Base-by-base conservation (phyloP, 192 early-diverging fungal genomes). In the Podila epicladia region DNA sequence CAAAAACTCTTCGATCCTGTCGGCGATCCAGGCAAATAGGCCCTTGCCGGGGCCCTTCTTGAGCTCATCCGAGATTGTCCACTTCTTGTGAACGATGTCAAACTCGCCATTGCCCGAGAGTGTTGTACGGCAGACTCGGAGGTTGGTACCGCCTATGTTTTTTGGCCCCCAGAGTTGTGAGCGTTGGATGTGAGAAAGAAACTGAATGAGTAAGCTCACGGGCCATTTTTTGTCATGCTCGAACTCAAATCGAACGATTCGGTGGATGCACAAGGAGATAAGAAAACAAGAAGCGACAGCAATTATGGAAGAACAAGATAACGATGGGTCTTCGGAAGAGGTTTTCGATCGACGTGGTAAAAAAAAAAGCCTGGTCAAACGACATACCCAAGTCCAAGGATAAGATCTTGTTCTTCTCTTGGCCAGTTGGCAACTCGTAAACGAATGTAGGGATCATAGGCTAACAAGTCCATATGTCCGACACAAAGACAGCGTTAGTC, bases 371-470 rank as follows among this genome's bases (percentile, higher is more conserved):
- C n/a, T 13, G 8, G 63, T 45, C 37, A 37, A 35, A 53, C 0
- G 12, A 28, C 59, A 63, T 62, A 70, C 97, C 97, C 41, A 98
- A 83, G 78, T 98, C 97, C 45, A 98, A 86, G 19, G 97, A 95
- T 12, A 98, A 88, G 75, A 91, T 92, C 17, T 86, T 88, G 33
- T 95, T 96, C n/a, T 65, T 87, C 63, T 98, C 97, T 75, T 91
- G 79, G 35, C 97, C 97, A 8, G 88, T 93, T 6, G 97, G 95
- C 12, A 91, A 85, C 19, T 89, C 85, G 58, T 88, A 85, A 35
- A 98, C 94, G 82, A 89, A 97, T 22, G 94, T 95, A 19, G 96
- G 96, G 82, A 98, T 95, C 96, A 96, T 96, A 22, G 92, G 76
- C 76, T 80, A 50, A 22, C 20, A 15, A 45, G 62, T 20, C 9